A percentile compares a stretch with the other conserved stretches of the same genome.
phyloP scores from a whole-genome alignment of 768 basidiomycete species.

The Boletellus ananiceps region DNA sequence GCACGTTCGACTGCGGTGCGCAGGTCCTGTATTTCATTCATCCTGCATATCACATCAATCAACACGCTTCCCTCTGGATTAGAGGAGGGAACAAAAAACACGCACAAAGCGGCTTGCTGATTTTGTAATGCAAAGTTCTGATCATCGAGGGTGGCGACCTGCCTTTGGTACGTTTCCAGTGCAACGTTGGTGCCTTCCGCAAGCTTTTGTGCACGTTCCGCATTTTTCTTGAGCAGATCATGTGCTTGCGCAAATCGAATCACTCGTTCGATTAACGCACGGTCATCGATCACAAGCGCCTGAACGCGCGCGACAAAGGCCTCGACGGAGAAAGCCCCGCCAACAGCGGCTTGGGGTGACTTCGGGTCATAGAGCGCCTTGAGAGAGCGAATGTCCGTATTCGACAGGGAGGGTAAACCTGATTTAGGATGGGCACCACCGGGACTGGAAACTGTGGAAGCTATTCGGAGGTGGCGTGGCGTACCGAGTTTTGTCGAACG shows the following conservation, averaged over 20 bases:
- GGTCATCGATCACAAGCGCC: slow-evolving; percentile 78
- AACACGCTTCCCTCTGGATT: neutral
- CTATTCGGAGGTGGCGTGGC: slow-evolving; percentile 45
- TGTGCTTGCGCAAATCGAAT: slow-evolving; percentile 85
- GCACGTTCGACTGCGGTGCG: slow-evolving; percentile 59
- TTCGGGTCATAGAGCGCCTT: slow-evolving; percentile 67
- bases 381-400: slow-evolving; percentile 82
- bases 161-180: slow-evolving; percentile 87
- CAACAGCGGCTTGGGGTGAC: slow-evolving; percentile 28
- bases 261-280: slow-evolving; percentile 76
- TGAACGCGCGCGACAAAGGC: slow-evolving; percentile 75
- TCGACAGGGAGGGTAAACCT: slow-evolving; percentile 57
- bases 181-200: slow-evolving; percentile 76
- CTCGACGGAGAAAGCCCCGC: slow-evolving; percentile 57
- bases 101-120: slow-evolving; percentile 54
- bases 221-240: slow-evolving; percentile 87
- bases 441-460: slow-evolving; percentile 39
- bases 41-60: slow-evolving; percentile 35
- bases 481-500: slow-evolving; percentile 60
- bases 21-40: slow-evolving; percentile 61
- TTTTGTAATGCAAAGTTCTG: slow-evolving; percentile 51
- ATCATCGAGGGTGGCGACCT: slow-evolving; percentile 76
- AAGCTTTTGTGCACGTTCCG: slow-evolving; percentile 86
- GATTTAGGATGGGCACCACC: slow-evolving; percentile 26
- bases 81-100: slow-evolving; percentile 19